Evolutionary conservation across 192 early-diverging fungal species (phyloP).

Genomic region (Linnemannia hyalina): DNA sequence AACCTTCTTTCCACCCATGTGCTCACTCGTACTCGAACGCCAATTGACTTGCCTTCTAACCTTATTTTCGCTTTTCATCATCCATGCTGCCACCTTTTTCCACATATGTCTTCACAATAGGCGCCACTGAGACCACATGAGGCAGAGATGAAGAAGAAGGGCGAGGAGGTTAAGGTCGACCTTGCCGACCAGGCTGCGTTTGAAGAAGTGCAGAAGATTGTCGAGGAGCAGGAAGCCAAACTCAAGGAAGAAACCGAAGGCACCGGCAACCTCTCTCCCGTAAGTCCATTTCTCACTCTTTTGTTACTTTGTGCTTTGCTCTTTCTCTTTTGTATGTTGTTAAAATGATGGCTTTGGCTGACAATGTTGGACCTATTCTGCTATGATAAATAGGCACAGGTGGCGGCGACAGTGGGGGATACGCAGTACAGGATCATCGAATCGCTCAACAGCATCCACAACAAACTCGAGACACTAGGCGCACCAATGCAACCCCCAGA

Average conservation of each 20-base stretch:
- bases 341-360: neutral
- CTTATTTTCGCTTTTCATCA: neutral
- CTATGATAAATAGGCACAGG: constrained; percentile 12
- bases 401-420: constrained; percentile 28
- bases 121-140: constrained; percentile 42
- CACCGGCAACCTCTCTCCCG: constrained; percentile 22
- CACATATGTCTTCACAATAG: neutral
- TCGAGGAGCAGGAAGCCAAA: constrained; percentile 37
- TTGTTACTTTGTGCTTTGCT: neutral
- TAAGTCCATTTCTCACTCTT: constrained; percentile 5
- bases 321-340: neutral
- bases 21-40: too few relatives aligned
- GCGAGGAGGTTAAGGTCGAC: constrained; percentile 36
- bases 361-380: neutral
- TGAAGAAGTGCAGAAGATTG: constrained; percentile 50
- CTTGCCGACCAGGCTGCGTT: constrained; percentile 27
- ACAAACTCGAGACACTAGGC: constrained; percentile 38
- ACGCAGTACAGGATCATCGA: constrained; percentile 48
- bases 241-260: constrained; percentile 36
- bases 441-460: constrained; percentile 53
- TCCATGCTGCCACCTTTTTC: neutral
- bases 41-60: too few relatives aligned
- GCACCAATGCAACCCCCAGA: constrained; percentile 44
- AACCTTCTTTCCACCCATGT: neutral
- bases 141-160: constrained; percentile 39